phyloP scores from a whole-genome alignment of 345 rosid species.

The Lepidium aucheri region DNA sequence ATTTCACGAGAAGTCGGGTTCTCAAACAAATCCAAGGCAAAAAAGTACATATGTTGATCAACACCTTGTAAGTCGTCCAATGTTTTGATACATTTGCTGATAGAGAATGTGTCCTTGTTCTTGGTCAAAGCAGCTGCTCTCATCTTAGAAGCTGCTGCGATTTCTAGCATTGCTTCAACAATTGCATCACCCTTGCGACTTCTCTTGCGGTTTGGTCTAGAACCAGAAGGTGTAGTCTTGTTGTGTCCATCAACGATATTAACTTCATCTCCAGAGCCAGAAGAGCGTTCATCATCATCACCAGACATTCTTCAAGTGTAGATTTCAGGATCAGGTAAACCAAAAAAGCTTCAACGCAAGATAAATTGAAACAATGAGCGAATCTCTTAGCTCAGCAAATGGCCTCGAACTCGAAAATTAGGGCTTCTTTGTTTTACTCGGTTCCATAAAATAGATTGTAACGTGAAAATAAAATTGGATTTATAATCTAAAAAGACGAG shows the following conservation, averaged over 20 bases:
- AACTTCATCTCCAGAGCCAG: conserved; percentile 22
- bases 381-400: too few species aligned
- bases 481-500: neutral
- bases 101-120: conserved; percentile 65
- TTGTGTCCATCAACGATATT: conserved; percentile 12
- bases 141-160: conserved; percentile 76
- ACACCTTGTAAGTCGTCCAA: conserved; percentile 73
- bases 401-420: neutral
- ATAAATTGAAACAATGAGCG: too few species aligned
- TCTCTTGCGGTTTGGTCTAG: conserved; percentile 42
- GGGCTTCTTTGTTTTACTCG: neutral
- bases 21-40: conserved; percentile 77
- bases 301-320: conserved; percentile 21
- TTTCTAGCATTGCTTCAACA: conserved; percentile 88
- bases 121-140: conserved; percentile 63
- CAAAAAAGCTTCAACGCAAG: neutral
- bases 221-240: conserved; percentile 9
- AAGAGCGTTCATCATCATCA: conserved; percentile 19
- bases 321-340: neutral
- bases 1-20: conserved; percentile 56
- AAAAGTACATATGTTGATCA: conserved; percentile 54
- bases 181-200: conserved; percentile 72
- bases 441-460: neutral
- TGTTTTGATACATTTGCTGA: conserved; percentile 77
- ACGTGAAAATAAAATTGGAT: neutral